Evolutionary conservation across 331 rosid genomes (phyloP), one percentile per base, ranked within the genome.

Genomic region (Acacia concinna): DNA sequence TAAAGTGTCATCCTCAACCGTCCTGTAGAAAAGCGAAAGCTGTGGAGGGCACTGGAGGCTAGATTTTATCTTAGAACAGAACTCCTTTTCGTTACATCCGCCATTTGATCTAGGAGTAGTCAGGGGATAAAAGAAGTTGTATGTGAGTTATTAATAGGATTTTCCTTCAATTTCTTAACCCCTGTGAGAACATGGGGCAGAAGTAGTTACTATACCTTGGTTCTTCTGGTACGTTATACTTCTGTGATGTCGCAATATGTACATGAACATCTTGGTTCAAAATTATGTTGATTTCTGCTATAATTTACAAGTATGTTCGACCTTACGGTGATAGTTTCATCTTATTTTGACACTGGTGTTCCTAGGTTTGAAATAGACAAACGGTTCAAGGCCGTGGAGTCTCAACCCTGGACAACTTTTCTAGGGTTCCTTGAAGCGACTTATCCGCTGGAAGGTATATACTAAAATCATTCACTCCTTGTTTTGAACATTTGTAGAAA

Each of bases 81-180:
- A 51, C 63, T 23, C 63, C n/a, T 68, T 44, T 59, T 79, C 65
- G 56, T 69, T 71, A 43, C 74, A 64, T 43, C 46, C 66, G 8
- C 35, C 43, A 5, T 38, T 49, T 49, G 66, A 14, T 59, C 23
- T 25, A 73, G 71, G 68, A 73, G 79, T 68, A n/a, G 27, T 13
- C 10, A 20, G 18, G 10, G 2, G 28, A 17, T 62, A 14, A 13
- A 49, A 44, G 30, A 52, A 52, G 28, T 59, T 25, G 17, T 8
- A 44, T 3, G 14, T 74, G 37, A 23, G 21, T n/a, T n/a, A 21
- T 52, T 34, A 0, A 13, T 47, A 27, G 5, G 12, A 38, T 79
- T 37, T 35, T 75, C 46, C 47, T 47, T 10, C 28, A 11, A 20
- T 51, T 51, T 51, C 20, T 51, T 20, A 20, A 15, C 8, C 18